Evolutionary conservation across 495 filamentous ascomycete species (phyloP).

Genomic region (Haplographium delicatum): DNA sequence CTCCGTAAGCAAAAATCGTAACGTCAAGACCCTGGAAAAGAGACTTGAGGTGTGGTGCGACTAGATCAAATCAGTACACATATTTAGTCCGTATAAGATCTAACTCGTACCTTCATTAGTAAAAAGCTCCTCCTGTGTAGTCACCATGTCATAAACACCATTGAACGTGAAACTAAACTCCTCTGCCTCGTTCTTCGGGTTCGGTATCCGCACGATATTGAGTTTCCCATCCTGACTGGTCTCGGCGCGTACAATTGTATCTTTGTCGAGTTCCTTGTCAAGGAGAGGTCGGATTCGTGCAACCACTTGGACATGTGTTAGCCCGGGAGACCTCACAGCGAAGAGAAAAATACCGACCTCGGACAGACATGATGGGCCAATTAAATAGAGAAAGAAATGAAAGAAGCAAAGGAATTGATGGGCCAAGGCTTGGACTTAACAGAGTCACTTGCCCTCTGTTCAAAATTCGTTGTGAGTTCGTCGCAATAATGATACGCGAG

Average conservation of each 20-base stretch:
- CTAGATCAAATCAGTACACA: constrained; percentile 26
- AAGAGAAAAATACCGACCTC: constrained; percentile 14
- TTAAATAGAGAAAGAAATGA: constrained; percentile 6
- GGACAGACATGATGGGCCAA: constrained; percentile 23
- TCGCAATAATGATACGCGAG: neutral
- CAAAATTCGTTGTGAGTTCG: neutral
- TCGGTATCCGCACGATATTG: constrained; percentile 83
- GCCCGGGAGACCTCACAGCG: neutral
- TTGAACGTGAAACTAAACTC: constrained; percentile 95
- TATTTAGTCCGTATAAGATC: neutral
- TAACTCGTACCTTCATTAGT: constrained; percentile 71
- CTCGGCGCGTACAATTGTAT: constrained; percentile 72
- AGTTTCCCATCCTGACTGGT: constrained; percentile 48
- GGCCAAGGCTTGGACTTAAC: neutral
- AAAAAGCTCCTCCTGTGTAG: constrained; percentile 81
- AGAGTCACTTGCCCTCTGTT: constrained; percentile 24
- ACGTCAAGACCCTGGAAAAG: constrained; percentile 92
- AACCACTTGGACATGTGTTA: constrained; percentile 48
- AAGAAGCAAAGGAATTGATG: neutral
- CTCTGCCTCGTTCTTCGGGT: constrained; percentile 86
- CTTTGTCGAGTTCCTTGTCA: constrained; percentile 72
- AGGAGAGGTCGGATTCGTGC: constrained; percentile 85
- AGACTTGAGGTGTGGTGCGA: constrained; percentile 67
- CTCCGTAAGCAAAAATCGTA: constrained; percentile 93
- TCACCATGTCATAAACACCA: constrained; percentile 75